Percentiles rank a stretch among this genome's conserved stretches.
These are phyloP conservation scores for Apophysomyces trapeziformis DNA, from an alignment of 371 early-diverging fungal species.

Conservation along the genomic window DNA sequence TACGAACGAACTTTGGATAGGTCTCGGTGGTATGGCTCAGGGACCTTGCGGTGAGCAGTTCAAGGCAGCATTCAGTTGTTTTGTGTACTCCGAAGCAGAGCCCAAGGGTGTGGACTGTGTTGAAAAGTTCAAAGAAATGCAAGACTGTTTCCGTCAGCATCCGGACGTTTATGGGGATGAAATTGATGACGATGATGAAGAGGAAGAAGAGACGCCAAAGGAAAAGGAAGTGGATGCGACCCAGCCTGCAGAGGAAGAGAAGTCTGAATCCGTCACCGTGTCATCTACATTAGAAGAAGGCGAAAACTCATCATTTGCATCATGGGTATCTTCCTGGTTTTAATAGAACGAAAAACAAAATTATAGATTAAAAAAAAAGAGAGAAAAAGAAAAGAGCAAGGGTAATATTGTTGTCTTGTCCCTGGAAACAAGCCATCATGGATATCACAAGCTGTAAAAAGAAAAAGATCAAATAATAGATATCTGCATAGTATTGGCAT, in stretches of 20 bases:
- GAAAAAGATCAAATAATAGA: too few species aligned
- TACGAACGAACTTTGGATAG: conserved; percentile 21
- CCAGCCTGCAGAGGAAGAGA: conserved; percentile 11
- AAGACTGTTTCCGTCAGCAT: conserved; percentile 81
- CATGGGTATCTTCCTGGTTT: conserved; percentile 23
- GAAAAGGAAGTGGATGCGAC: conserved; percentile 13
- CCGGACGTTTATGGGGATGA: conserved; percentile 81
- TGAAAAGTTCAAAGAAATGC: conserved; percentile 83
- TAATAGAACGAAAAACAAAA: conserved; percentile 11
- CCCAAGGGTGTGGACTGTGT: conserved; percentile 91
- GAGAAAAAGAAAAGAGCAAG: neutral
- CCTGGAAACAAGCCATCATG: too few species aligned
- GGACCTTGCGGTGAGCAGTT: conserved; percentile 96
- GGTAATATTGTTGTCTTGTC: neutral
- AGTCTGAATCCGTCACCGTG: conserved; percentile 6
- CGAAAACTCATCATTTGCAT: conserved; percentile 9
- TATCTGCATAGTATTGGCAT: too few species aligned
- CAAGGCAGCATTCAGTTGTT: conserved; percentile 97
- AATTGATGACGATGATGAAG: conserved; percentile 62
- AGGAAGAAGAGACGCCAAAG: conserved; percentile 40
- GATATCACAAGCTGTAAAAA: too few species aligned
- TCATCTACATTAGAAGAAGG: conserved; percentile 20
- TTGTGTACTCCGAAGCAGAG: conserved; percentile 87
- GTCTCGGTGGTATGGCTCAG: conserved; percentile 92
- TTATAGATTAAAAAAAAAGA: neutral